phyloP scores from a whole-genome alignment of 208 protist genomes.

The Wallacemonas collosoma region DNA sequence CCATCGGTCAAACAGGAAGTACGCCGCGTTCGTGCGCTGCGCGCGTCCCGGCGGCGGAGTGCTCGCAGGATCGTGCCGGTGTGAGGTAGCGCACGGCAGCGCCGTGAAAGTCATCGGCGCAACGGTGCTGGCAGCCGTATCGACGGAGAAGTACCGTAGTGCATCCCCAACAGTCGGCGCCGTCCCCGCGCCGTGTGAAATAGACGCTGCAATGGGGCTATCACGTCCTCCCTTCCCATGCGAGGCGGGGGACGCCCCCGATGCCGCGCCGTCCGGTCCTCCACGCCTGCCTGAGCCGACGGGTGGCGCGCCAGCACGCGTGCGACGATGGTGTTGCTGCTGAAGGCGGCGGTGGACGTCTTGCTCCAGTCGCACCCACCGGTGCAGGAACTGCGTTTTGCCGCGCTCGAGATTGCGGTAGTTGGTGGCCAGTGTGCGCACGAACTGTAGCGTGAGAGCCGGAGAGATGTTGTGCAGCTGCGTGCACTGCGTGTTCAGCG shows the following conservation, averaged over 20 bases:
- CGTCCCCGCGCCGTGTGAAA: not conserved
- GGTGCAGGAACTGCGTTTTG: not conserved
- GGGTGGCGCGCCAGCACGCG: not conserved
- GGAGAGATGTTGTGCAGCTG: constrained; percentile 19
- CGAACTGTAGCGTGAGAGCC: constrained; percentile 21
- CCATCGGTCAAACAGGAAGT: constrained; percentile 52
- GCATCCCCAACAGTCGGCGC: not conserved
- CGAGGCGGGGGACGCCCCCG: no score
- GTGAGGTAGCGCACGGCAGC: not conserved
- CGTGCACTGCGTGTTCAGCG: not conserved
- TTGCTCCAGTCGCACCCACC: constrained; percentile 23
- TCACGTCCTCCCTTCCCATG: not conserved
- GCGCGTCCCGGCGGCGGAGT: not conserved
- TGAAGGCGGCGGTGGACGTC: constrained; percentile 22
- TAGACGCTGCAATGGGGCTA: not conserved
- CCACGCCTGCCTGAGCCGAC: no score
- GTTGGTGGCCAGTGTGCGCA: constrained; percentile 14
- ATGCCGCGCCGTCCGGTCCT: not conserved
- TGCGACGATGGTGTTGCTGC: not conserved
- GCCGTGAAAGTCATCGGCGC: not conserved
- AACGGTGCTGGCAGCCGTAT: not conserved
- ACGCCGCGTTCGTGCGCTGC: constrained; percentile 30
- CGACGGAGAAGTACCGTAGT: not conserved
- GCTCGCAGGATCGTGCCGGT: no score
- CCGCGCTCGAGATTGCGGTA: constrained; percentile 3